phyloP scores from a whole-genome alignment of 257 asterid genomes.

The Anisodus tanguticus region DNA sequence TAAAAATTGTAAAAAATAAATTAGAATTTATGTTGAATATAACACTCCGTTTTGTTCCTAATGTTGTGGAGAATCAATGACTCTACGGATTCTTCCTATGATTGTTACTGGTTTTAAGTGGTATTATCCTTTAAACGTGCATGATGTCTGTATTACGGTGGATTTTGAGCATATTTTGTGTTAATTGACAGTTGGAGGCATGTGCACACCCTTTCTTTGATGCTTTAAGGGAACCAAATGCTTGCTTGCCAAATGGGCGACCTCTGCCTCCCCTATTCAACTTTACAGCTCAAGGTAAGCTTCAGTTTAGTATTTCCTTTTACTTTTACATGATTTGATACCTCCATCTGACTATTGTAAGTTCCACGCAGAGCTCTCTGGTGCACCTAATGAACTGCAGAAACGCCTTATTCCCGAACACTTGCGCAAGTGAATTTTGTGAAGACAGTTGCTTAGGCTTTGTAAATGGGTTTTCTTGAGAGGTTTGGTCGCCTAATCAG shows the following conservation, averaged over 20 bases:
- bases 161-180: not conserved
- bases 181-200: slow-evolving; percentile 75
- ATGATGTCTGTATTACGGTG: not conserved
- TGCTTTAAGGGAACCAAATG: slow-evolving; percentile 63
- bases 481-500: slow-evolving; percentile 20
- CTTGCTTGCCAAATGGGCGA: slow-evolving; percentile 71
- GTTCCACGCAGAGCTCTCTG: slow-evolving; percentile 48
- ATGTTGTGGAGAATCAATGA: not conserved
- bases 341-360: slow-evolving; percentile 13
- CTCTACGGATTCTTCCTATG: not conserved
- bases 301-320: not conserved
- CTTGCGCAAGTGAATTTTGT: slow-evolving; percentile 34
- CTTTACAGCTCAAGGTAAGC: slow-evolving; percentile 77
- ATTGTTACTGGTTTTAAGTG: not conserved
- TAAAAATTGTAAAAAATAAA: not conserved
- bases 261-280: slow-evolving; percentile 79
- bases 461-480: slow-evolving; percentile 41
- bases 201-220: slow-evolving; percentile 94
- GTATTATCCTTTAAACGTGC: not conserved
- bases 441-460: slow-evolving; percentile 19
- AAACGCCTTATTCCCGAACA: slow-evolving; percentile 50
- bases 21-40: not conserved
- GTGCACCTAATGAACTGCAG: slow-evolving; percentile 48
- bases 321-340: not conserved
- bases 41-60: not conserved